Evolutionary conservation across 495 filamentous ascomycete species (phyloP), one percentile per base, ranked within the genome.

Genomic region (Aspergillus wentii): DNA sequence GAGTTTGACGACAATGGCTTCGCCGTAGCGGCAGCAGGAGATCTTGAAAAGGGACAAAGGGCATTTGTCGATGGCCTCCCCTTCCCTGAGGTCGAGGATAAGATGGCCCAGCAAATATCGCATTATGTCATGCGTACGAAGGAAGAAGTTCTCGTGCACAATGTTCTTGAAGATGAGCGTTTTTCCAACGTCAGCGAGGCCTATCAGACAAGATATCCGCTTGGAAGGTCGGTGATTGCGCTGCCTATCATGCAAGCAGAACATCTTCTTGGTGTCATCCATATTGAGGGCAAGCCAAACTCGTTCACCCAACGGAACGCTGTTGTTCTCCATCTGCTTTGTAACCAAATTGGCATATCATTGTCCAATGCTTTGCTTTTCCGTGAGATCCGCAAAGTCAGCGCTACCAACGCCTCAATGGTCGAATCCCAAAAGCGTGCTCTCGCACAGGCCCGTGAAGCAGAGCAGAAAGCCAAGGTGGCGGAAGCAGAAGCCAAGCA

Each of bases 231-330:
- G 8, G 79, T 94, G 31, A 92, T 95, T 43, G 84, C 85, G 15
- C 71, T 95, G 20, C 89, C 89, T 0, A 94, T 95, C 30, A 70
- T 85, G 35, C 88, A 90, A 55, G 88, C 77, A 6, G 71, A 78
- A 13, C 78, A 86, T 31, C 72, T 94, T 17, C 73, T 94, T 23
- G 89, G 89, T 3, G 82, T 89, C 3, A 75, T 95, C 6, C 92
- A 94, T 48, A 74, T 94, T 26, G 85, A 94, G 62, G 88, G 88
- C 8, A 77, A 86, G 33, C 80, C 86, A 0, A 85, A 86, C 20
- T 86, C 82, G 13, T 92, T 95, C 51, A 94, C 88, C 1, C 87
- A 94, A 49, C 76, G 89, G 1, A 94, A 91, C 39, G 75, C 90
- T 21, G 88, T 85, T 11, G 82, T 95, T 0, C 69, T 94, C 8